Conservation (phyloP, 495 filamentous ascomycete species). For the Parathielavia appendiculata region DNA sequence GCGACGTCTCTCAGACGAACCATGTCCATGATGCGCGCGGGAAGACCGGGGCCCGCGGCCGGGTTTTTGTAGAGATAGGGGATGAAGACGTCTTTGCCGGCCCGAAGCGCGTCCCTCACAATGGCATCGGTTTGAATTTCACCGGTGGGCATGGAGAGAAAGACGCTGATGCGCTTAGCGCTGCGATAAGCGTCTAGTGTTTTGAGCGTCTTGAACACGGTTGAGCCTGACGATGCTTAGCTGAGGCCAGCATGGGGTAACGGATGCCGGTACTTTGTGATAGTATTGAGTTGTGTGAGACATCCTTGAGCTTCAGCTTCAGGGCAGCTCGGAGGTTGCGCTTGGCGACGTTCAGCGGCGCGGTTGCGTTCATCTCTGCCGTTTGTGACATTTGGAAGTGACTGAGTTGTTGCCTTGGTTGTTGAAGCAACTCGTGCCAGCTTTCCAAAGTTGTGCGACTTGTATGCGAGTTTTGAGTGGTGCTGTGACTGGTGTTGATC, state of each 20-base stretch:
- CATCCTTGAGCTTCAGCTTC: constrained; percentile 53
- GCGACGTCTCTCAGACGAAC: constrained; percentile 62
- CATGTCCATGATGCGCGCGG: constrained; percentile 85
- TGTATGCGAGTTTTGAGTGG: too few species aligned
- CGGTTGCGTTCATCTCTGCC: constrained; percentile 19
- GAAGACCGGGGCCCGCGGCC: constrained; percentile 37
- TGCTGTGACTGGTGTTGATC: too few species aligned
- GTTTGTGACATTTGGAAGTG: constrained; percentile 1
- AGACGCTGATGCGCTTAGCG: constrained; percentile 73
- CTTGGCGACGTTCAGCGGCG: constrained; percentile 52
- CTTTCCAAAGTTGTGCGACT: background rate
- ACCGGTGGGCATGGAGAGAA: constrained; percentile 82
- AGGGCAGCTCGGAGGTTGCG: constrained; percentile 66
- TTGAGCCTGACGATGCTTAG: constrained; percentile 45
- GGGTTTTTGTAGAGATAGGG: constrained; percentile 73
- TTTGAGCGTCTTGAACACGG: constrained; percentile 54
- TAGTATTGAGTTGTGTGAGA: constrained; percentile 53
- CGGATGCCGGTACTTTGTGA: constrained; percentile 59
- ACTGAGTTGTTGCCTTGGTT: background rate
- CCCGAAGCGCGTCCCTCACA: constrained; percentile 69
- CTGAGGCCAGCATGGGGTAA: background rate
- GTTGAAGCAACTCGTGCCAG: too few species aligned
- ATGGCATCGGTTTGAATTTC: constrained; percentile 79
- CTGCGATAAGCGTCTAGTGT: constrained; percentile 54
- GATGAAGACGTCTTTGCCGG: constrained; percentile 82